Evolutionary conservation across 768 basidiomycete genomes (phyloP).

Genomic region (Calocera viscosa): DNA sequence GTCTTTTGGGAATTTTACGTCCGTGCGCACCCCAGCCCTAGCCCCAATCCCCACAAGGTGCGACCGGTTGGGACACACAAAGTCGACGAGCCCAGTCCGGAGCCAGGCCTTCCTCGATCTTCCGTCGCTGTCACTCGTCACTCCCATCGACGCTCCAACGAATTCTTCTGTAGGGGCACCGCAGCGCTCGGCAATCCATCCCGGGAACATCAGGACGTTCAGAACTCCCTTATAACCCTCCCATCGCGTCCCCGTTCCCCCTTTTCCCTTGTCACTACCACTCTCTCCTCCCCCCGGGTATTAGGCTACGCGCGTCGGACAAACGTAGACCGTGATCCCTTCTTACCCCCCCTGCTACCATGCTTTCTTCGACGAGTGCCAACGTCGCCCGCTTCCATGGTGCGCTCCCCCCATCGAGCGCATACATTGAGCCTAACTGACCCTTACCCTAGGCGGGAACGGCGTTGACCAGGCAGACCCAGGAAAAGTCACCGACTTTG

Average conservation of each 20-base stretch:
- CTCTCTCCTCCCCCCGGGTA: neutral
- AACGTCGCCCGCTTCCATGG: constrained; percentile 56
- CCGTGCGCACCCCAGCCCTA: neutral
- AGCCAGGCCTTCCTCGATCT: neutral
- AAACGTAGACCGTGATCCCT: neutral
- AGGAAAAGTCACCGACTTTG: constrained; percentile 78
- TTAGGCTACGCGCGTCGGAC: neutral
- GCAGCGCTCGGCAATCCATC: neutral
- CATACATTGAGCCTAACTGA: constrained; percentile 10
- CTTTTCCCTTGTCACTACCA: constrained; percentile 8
- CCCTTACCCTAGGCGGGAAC: constrained; percentile 63
- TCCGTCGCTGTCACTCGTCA: neutral
- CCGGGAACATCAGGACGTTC: neutral
- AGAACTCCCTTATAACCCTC: neutral
- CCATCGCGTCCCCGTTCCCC: neutral
- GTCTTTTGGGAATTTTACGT: constrained; percentile 7
- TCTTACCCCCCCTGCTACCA: constrained; percentile 9
- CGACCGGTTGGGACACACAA: too few relatives aligned
- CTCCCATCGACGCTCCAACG: neutral
- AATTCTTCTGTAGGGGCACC: neutral
- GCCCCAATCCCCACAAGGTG: constrained; percentile 8
- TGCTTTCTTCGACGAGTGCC: constrained; percentile 35
- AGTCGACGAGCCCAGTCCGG: neutral
- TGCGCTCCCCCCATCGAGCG: constrained; percentile 22
- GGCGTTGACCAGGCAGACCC: constrained; percentile 71